Conservation (phyloP, 306 rosid species). For the Prosopis cineraria region DNA sequence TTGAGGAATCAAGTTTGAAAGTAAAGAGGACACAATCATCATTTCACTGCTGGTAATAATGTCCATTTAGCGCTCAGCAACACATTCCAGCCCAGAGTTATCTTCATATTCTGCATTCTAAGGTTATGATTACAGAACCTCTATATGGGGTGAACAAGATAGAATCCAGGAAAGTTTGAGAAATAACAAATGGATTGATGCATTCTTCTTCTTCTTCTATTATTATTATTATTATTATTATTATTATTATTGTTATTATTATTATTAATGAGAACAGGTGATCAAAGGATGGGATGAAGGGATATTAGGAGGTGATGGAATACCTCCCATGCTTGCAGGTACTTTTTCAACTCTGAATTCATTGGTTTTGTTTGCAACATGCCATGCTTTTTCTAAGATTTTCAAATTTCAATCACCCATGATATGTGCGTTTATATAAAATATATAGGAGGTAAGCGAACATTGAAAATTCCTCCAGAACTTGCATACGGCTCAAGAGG, state of each 20-base stretch:
- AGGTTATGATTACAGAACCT: not conserved
- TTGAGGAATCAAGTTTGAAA: not conserved
- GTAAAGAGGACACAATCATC: not conserved
- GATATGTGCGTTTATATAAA: not conserved
- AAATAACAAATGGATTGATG: not conserved
- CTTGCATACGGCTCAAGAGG: constrained; percentile 92
- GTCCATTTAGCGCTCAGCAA: not conserved
- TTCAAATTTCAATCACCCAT: not conserved
- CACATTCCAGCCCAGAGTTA: not conserved
- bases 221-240: no score
- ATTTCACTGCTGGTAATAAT: no score
- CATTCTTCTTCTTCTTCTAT: no score
- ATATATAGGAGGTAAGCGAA: constrained; percentile 75
- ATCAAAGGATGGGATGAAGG: constrained; percentile 99
- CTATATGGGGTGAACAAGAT: not conserved
- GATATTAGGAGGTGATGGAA: constrained; percentile 85
- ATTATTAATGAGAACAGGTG: no score
- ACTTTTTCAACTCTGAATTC: constrained; percentile 19
- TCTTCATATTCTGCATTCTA: not conserved
- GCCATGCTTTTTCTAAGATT: no score
- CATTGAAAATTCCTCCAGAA: constrained; percentile 86
- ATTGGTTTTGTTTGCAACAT: no score
- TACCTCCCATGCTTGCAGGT: constrained; percentile 99
- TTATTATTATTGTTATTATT: no score
- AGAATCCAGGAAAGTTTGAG: not conserved